These are phyloP conservation scores for Acacia crassicarpa DNA, from an alignment of 306 rosid species.

Conservation along the genomic window DNA sequence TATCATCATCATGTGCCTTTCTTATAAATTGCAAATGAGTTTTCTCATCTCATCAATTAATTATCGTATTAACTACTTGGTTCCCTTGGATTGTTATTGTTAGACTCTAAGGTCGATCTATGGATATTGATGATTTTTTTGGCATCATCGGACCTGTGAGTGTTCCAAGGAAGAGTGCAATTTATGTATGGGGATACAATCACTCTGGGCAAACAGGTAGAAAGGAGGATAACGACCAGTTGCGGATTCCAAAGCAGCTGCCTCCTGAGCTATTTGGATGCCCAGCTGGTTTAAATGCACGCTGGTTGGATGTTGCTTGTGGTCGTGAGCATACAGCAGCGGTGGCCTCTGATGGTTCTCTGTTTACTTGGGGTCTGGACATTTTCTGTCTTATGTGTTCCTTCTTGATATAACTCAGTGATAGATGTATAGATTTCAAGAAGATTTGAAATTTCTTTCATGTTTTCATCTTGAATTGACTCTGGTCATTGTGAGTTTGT, in stretches of 20 bases:
- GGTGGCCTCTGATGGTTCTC: slow-evolving; percentile 82
- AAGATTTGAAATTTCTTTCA: slow-evolving; percentile 1
- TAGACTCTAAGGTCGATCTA: slow-evolving; percentile 32
- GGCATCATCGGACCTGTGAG: slow-evolving; percentile 45
- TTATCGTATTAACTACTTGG: slow-evolving; percentile 7
- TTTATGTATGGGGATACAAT: slow-evolving; percentile 95
- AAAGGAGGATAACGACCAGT: slow-evolving; percentile 61
- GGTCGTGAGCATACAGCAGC: slow-evolving; percentile 98
- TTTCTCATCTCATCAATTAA: not conserved
- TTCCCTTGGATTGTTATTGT: not conserved
- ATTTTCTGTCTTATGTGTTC: not conserved
- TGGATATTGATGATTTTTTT: slow-evolving; percentile 66
- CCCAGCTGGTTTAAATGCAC: slow-evolving; percentile 63
- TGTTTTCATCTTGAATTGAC: not conserved
- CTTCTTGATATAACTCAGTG: slow-evolving; percentile 15
- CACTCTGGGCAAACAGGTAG: slow-evolving; percentile 94
- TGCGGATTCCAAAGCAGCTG: slow-evolving; percentile 86
- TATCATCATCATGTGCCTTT: not conserved
- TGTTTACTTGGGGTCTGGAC: slow-evolving; percentile 82
- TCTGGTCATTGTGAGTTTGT: not conserved
- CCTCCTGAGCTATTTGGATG: slow-evolving; percentile 80
- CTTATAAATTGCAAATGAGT: not conserved
- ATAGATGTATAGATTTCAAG: not conserved
- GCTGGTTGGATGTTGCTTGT: slow-evolving; percentile 90
- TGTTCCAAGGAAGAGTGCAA: slow-evolving; percentile 75